Evolutionary conservation across 169 alveolate genomes (phyloP).

Genomic region (Plasmodium malariae): DNA sequence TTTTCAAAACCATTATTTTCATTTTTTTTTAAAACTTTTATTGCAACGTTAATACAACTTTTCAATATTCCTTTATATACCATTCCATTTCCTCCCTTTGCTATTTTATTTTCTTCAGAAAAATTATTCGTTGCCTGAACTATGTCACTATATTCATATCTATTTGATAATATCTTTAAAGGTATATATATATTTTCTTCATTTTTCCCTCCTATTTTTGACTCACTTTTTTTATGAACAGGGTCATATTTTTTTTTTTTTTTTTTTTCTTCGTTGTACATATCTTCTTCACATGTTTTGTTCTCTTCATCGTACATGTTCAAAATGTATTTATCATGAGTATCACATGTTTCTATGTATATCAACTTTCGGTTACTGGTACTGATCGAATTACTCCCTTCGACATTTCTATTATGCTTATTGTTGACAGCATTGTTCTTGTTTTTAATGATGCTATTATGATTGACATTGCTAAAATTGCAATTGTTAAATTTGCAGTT

Average conservation of each 20-base stretch:
- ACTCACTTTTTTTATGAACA: slow-evolving; percentile 1
- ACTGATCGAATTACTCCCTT: neutral
- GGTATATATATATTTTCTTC: slow-evolving; percentile 40
- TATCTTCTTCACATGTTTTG: slow-evolving; percentile 6
- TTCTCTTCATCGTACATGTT: slow-evolving; percentile 62
- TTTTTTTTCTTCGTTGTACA: neutral
- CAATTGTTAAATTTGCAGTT: neutral
- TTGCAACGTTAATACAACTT: slow-evolving; percentile 57
- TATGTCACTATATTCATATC: slow-evolving; percentile 37
- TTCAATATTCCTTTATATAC: slow-evolving; percentile 71
- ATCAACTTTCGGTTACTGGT: slow-evolving; percentile 6
- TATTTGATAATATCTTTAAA: slow-evolving; percentile 53
- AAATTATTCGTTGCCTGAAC: slow-evolving; percentile 72
- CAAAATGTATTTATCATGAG: slow-evolving; percentile 48
- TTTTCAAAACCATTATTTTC: slow-evolving; percentile 76
- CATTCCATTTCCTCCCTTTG: slow-evolving; percentile 69
- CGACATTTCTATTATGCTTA: neutral
- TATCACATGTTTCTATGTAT: slow-evolving; percentile 52
- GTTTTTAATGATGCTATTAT: neutral
- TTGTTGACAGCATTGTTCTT: neutral
- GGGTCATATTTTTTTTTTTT: too few species aligned
- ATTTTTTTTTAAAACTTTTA: slow-evolving; percentile 62
- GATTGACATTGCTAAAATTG: neutral
- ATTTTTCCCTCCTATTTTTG: slow-evolving; percentile 4
- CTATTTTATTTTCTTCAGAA: slow-evolving; percentile 64